Conservation (phyloP, 768 basidiomycete genomes). For the Naematelia aurantialba region DNA sequence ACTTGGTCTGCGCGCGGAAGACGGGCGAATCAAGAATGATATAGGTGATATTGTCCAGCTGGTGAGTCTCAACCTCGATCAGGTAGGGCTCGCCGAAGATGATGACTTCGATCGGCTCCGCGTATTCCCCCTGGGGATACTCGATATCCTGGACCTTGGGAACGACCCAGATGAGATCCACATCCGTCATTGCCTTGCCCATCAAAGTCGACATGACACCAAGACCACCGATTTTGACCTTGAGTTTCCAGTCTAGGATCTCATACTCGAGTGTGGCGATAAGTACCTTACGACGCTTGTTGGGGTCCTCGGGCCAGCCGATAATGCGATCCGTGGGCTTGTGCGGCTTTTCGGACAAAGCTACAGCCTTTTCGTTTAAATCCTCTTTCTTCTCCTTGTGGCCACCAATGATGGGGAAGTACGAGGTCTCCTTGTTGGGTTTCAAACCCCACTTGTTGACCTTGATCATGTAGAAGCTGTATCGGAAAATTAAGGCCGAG, state of each 20-base stretch:
- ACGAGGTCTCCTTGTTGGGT: constrained; percentile 59
- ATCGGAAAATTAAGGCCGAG: constrained; percentile 84
- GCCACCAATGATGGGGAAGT: constrained; percentile 79
- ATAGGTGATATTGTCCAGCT: constrained; percentile 90
- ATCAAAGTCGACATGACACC: constrained; percentile 97
- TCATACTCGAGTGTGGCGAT: constrained; percentile 94
- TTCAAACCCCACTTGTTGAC: constrained; percentile 88
- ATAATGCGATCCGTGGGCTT: constrained; percentile 67
- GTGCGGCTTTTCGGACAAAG: constrained; percentile 69
- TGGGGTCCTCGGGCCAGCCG: constrained; percentile 93
- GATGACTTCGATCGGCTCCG: constrained; percentile 90
- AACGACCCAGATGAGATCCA: constrained; percentile 87
- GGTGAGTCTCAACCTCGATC: constrained; percentile 91
- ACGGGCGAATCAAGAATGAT: constrained; percentile 91
- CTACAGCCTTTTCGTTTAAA: constrained; percentile 41
- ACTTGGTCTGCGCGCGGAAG: constrained; percentile 92
- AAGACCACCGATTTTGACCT: constrained; percentile 95
- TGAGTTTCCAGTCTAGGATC: constrained; percentile 94
- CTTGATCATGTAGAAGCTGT: constrained; percentile 92
- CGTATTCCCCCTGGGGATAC: constrained; percentile 84
- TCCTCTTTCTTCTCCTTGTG: constrained; percentile 61
- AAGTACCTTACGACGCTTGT: constrained; percentile 83
- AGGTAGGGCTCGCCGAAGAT: constrained; percentile 94
- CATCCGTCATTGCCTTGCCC: constrained; percentile 98
- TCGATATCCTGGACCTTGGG: constrained; percentile 94